Evolutionary conservation across 179 eudicot genomes (phyloP).

Genomic region (Patellifolia procumbens): DNA sequence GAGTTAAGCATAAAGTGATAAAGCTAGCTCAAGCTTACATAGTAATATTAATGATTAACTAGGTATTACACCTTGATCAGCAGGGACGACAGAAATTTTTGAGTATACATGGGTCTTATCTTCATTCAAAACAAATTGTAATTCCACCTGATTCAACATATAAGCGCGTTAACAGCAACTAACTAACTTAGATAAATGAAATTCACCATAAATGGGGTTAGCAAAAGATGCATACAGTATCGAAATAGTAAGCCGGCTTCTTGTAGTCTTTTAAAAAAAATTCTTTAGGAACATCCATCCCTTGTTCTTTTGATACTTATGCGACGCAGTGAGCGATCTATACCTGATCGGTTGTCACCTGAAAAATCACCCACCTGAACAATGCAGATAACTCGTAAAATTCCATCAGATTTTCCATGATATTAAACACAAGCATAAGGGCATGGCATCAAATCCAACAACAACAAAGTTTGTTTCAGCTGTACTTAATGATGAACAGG

Average conservation of each 20-base stretch:
- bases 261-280: background rate
- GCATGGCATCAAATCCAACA: background rate
- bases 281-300: conserved; percentile 1
- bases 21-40: background rate
- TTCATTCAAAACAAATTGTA: background rate
- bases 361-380: conserved; percentile 97
- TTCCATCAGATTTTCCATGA: conserved; percentile 5
- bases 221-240: background rate
- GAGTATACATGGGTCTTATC: background rate
- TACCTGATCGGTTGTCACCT: conserved; percentile 96
- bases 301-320: conserved; percentile 63
- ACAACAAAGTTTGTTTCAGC: background rate
- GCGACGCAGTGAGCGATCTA: conserved; percentile 85
- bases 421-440: conserved; percentile 3
- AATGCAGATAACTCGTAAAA: conserved; percentile 34
- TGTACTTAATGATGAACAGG: background rate
- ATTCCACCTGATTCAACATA: background rate
- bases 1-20: background rate
- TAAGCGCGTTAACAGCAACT: conserved; percentile 6
- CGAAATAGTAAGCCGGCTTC: background rate
- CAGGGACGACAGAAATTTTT: background rate
- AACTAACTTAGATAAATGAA: conserved; percentile 5
- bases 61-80: background rate
- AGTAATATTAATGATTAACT: background rate
- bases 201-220: conserved; percentile 1